Conservation (phyloP, 441 rosid species). For the Syzygium syzygioides region DNA sequence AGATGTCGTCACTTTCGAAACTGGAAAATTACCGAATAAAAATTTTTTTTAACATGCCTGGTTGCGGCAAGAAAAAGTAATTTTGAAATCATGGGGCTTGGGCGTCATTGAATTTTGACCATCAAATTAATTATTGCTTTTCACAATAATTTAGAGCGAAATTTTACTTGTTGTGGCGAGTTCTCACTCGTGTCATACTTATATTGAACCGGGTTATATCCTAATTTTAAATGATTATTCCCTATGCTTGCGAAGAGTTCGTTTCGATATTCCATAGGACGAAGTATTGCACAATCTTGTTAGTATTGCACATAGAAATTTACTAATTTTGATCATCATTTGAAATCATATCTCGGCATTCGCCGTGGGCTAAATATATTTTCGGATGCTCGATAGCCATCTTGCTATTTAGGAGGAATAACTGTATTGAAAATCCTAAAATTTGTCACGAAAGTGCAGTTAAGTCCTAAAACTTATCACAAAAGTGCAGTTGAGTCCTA, state of each 20-base stretch:
- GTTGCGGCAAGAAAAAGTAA: neutral
- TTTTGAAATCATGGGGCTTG: neutral
- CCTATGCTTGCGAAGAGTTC: neutral
- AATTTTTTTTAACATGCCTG: neutral
- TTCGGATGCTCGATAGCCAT: neutral
- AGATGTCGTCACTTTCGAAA: neutral
- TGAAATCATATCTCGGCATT: neutral
- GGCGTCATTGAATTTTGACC: neutral
- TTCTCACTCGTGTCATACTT: neutral
- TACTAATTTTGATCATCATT: neutral
- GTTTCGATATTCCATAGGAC: neutral
- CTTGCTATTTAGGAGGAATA: neutral
- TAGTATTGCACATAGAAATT: neutral
- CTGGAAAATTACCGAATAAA: neutral
- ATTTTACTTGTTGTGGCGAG: neutral
- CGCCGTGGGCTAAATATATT: neutral
- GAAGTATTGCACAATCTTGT: neutral
- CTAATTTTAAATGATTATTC: too few relatives aligned
- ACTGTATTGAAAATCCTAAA: too few relatives aligned
- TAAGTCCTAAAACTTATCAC: too few relatives aligned
- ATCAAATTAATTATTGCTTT: neutral
- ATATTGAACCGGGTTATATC: neutral
- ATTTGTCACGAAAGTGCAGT: too few relatives aligned
- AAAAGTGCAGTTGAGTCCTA: too few relatives aligned
- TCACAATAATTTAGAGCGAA: too few relatives aligned